Percentiles rank a stretch among this genome's conserved stretches.
Conservation (phyloP, 2,329 filamentous ascomycete species). For the Furcasterigmium furcatum region DNA sequence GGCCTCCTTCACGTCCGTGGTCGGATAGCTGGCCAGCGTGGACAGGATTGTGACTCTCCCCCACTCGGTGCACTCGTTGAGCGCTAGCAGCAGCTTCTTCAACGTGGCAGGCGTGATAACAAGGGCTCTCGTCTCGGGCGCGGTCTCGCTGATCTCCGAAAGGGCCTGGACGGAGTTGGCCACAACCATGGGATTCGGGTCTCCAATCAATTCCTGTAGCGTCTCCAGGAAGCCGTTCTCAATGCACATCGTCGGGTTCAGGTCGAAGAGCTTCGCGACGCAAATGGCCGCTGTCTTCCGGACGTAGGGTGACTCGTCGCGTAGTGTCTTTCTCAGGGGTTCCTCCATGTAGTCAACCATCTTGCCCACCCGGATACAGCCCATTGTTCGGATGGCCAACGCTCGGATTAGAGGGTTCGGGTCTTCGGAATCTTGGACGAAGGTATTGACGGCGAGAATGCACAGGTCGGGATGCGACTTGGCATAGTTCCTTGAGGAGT, state of each 20-base stretch:
- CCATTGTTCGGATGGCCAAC: constrained; percentile 96
- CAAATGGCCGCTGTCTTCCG: constrained; percentile 97
- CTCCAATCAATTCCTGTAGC: constrained; percentile 91
- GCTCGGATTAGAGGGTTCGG: constrained; percentile 74
- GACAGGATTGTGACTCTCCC: constrained; percentile 90
- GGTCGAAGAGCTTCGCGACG: constrained; percentile 94
- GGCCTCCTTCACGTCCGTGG: constrained; percentile 87
- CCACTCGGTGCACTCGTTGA: constrained; percentile 99
- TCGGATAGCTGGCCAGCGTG: constrained; percentile 83
- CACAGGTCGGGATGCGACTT: constrained; percentile 98
- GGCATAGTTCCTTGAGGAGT: constrained; percentile 80
- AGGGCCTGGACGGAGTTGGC: constrained; percentile 95
- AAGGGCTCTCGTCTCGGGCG: constrained; percentile 85
- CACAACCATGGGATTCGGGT: constrained; percentile 98
- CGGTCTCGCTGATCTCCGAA: constrained; percentile 84
- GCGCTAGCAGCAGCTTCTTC: constrained; percentile 93
- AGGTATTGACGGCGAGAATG: constrained; percentile 98
- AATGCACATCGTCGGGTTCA: constrained; percentile 88
- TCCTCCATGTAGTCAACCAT: constrained; percentile 99
- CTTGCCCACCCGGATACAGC: constrained; percentile 96
- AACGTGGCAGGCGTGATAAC: constrained; percentile 77
- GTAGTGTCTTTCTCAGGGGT: constrained; percentile 88
- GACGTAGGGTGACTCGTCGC: constrained; percentile 97
- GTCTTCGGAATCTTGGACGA: constrained; percentile 98
- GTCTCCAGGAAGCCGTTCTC: constrained; percentile 96